Conservation (phyloP, 2,329 filamentous ascomycete genomes). For the Dactylellina leptospora region DNA sequence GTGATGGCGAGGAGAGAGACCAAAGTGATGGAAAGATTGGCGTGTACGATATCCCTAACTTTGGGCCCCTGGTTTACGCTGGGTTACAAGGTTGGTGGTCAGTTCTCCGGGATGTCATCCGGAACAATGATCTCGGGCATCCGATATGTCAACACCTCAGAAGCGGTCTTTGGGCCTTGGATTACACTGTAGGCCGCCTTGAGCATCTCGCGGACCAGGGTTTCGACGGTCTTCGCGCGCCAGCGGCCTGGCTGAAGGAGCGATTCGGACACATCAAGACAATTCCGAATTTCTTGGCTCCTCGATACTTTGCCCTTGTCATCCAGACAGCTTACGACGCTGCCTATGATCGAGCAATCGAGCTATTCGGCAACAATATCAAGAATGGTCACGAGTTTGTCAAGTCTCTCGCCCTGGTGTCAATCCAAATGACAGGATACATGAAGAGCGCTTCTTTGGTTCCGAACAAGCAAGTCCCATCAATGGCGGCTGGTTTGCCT, state of each 20-base stretch:
- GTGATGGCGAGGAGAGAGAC: constrained; percentile 86
- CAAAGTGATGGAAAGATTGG: constrained; percentile 81
- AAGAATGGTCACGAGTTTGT: constrained; percentile 86
- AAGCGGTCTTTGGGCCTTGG: constrained; percentile 88
- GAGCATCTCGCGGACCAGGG: constrained; percentile 72
- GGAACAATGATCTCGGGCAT: constrained; percentile 89
- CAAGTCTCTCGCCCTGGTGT: constrained; percentile 87
- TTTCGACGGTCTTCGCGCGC: constrained; percentile 71
- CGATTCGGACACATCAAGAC: constrained; percentile 85
- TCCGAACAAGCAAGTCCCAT: constrained; percentile 83
- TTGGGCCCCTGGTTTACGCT: constrained; percentile 88
- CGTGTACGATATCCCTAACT: constrained; percentile 84
- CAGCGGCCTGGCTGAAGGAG: constrained; percentile 80
- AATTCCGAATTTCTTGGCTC: constrained; percentile 87
- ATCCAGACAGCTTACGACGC: constrained; percentile 87
- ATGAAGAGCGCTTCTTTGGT: constrained; percentile 89
- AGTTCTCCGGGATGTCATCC: constrained; percentile 81
- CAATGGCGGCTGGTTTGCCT: constrained; percentile 87
- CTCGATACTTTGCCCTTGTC: constrained; percentile 90
- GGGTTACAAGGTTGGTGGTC: constrained; percentile 99
- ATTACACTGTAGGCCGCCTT: constrained; percentile 82
- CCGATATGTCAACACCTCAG: constrained; percentile 92
- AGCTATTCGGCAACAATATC: constrained; percentile 80
- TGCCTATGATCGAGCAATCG: constrained; percentile 78
- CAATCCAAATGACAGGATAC: constrained; percentile 85